Evolutionary conservation across 2,329 filamentous ascomycete genomes (phyloP).

Genomic region (Aspergillus japonicus): DNA sequence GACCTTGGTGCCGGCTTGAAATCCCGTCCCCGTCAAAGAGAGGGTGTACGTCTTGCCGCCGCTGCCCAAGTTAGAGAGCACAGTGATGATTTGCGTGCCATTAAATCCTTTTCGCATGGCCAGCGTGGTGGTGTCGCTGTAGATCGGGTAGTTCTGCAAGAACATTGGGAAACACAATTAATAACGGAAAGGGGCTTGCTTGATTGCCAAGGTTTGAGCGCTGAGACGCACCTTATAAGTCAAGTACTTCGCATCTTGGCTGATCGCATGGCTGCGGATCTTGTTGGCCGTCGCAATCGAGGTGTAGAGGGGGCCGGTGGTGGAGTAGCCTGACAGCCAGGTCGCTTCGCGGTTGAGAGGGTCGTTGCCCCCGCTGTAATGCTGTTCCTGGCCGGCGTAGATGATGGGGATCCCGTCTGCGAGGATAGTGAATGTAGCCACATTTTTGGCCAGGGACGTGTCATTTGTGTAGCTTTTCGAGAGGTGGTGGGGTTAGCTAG

Average conservation of each 20-base stretch:
- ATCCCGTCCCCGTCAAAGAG: slow-evolving; percentile 26
- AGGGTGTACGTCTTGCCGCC: slow-evolving; percentile 26
- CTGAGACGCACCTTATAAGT: slow-evolving; percentile 32
- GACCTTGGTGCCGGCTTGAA: slow-evolving; percentile 21
- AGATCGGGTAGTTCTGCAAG: slow-evolving; percentile 40
- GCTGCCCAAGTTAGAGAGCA: slow-evolving; percentile 46
- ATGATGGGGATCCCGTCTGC: slow-evolving; percentile 62
- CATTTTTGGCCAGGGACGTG: slow-evolving; percentile 57
- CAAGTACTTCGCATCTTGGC: slow-evolving; percentile 39
- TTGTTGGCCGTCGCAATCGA: slow-evolving; percentile 51
- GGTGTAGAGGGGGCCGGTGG: slow-evolving; percentile 49
- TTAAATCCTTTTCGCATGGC: slow-evolving; percentile 44
- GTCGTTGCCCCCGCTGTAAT: slow-evolving; percentile 52
- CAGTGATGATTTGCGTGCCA: slow-evolving; percentile 39
- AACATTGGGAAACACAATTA: neutral
- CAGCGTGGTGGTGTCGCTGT: slow-evolving; percentile 44
- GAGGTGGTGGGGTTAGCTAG: neutral
- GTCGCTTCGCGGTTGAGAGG: slow-evolving; percentile 58
- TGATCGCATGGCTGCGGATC: slow-evolving; percentile 49
- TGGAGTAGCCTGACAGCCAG: slow-evolving; percentile 56
- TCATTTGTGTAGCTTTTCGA: slow-evolving; percentile 31
- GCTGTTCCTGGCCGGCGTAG: slow-evolving; percentile 68
- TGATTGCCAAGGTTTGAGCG: too few species aligned
- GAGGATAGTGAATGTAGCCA: slow-evolving; percentile 60
- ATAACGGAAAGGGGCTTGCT: neutral